phyloP scores from a whole-genome alignment of 2,329 filamentous ascomycete species.

The Cryphonectria parasitica region DNA sequence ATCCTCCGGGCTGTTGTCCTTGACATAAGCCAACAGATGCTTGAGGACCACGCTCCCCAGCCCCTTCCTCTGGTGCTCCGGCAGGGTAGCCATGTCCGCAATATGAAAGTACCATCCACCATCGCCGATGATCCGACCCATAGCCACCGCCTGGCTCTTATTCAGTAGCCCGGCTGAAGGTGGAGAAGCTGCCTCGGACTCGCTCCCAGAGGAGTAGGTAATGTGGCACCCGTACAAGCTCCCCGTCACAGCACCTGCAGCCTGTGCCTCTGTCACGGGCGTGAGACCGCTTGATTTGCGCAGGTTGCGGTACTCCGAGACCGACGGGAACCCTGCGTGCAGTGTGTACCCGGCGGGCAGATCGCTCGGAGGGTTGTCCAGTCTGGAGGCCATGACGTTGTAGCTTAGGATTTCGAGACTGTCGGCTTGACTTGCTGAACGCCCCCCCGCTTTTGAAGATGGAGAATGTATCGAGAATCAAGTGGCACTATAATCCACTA shows the following conservation, averaged over 20 bases:
- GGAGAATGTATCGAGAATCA: not conserved
- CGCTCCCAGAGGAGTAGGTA: slow-evolving; percentile 32
- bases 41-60: slow-evolving; percentile 51
- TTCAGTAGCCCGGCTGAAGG: not conserved
- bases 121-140: slow-evolving; percentile 56
- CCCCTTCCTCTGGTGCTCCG: slow-evolving; percentile 51
- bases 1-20: slow-evolving; percentile 41
- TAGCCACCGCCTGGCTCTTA: slow-evolving; percentile 40
- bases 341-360: slow-evolving; percentile 40
- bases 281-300: slow-evolving; percentile 42
- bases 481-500: not conserved
- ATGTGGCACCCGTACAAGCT: slow-evolving; percentile 50
- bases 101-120: slow-evolving; percentile 56
- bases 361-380: not conserved
- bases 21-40: slow-evolving; percentile 45
- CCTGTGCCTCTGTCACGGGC: slow-evolving; percentile 43
- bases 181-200: not conserved
- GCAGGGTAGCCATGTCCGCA: slow-evolving; percentile 54
- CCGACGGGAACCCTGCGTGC: slow-evolving; percentile 39
- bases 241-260: slow-evolving; percentile 39
- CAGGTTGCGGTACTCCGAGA: slow-evolving; percentile 44
- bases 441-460: not conserved
- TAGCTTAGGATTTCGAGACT: not conserved
- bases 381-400: not conserved
- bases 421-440: not conserved